phyloP scores from a whole-genome alignment of 2,329 filamentous ascomycete species.

The Penicillium crustosum region DNA sequence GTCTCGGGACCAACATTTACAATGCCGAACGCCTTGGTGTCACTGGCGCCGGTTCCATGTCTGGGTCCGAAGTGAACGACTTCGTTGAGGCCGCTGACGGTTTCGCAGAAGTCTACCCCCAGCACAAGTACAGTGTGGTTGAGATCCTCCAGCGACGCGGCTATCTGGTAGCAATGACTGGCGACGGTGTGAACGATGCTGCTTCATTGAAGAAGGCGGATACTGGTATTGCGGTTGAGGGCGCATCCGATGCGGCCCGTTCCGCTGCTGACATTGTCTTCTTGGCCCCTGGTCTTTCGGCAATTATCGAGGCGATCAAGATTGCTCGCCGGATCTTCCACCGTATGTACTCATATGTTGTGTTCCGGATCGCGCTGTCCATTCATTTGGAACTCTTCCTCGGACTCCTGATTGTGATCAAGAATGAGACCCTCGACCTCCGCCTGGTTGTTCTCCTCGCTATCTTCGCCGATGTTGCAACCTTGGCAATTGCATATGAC shows the following conservation, averaged over 20 bases:
- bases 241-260: conserved; percentile 84
- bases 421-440: conserved; percentile 81
- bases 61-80: conserved; percentile 89
- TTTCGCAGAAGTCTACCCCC: conserved; percentile 91
- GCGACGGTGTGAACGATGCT: conserved; percentile 92
- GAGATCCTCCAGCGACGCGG: conserved; percentile 92
- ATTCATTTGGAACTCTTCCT: conserved; percentile 90
- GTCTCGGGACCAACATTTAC: conserved; percentile 90
- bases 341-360: conserved; percentile 94
- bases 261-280: conserved; percentile 93
- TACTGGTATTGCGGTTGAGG: conserved; percentile 92
- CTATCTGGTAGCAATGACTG: conserved; percentile 93
- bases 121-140: conserved; percentile 94
- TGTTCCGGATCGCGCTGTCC: conserved; percentile 90
- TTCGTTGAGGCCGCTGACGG: conserved; percentile 94
- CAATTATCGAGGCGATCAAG: conserved; percentile 90
- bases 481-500: conserved; percentile 88
- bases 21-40: conserved; percentile 90
- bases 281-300: conserved; percentile 84
- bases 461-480: conserved; percentile 91
- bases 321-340: conserved; percentile 94
- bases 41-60: conserved; percentile 86
- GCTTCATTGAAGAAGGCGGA: conserved; percentile 94
- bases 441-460: conserved; percentile 90
- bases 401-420: conserved; percentile 85